Percentiles rank a stretch among this genome's conserved stretches.
These are phyloP conservation scores for Rossbeevera mucosa DNA, from an alignment of 768 basidiomycete species.

Conservation along the genomic window DNA sequence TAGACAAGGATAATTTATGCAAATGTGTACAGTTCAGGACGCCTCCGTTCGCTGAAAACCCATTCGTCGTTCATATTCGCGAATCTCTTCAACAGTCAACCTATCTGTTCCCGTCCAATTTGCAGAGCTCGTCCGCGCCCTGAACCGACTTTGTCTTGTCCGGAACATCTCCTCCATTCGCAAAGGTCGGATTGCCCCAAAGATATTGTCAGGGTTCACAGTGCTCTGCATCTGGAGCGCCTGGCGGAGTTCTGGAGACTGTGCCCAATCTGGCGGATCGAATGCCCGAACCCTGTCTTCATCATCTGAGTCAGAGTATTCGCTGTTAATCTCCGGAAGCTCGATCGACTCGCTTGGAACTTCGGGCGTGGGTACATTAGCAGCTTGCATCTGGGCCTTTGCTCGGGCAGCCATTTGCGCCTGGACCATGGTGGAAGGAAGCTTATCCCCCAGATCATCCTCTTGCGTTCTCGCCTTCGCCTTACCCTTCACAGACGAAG, in stretches of 20 bases:
- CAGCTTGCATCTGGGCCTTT: constrained; percentile 62
- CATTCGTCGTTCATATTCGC: constrained; percentile 87
- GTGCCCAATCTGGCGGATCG: constrained; percentile 83
- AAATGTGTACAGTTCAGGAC: constrained; percentile 10
- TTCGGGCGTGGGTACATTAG: constrained; percentile 42
- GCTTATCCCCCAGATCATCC: constrained; percentile 44
- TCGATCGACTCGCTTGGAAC: constrained; percentile 79
- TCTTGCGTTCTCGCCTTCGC: constrained; percentile 45
- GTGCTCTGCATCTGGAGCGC: constrained; percentile 78
- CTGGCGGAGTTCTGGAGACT: constrained; percentile 79
- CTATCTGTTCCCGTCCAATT: constrained; percentile 95
- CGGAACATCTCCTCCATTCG: constrained; percentile 94
- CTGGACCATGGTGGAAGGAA: constrained; percentile 61
- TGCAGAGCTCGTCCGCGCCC: constrained; percentile 88
- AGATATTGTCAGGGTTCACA: constrained; percentile 89
- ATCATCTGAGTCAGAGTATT: constrained; percentile 95
- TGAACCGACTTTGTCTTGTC: constrained; percentile 70
- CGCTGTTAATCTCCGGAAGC: constrained; percentile 92
- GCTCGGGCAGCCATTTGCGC: constrained; percentile 69
- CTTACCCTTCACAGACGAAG: constrained; percentile 42
- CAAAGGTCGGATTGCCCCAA: constrained; percentile 82
- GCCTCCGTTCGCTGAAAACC: constrained; percentile 52
- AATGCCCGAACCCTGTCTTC: constrained; percentile 73
- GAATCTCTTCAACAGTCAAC: constrained; percentile 77
- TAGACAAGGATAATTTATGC: constrained; percentile 12